These are phyloP conservation scores for Verticillium albo-atrum DNA, from an alignment of 2,329 filamentous ascomycete genomes.

Conservation along the genomic window DNA sequence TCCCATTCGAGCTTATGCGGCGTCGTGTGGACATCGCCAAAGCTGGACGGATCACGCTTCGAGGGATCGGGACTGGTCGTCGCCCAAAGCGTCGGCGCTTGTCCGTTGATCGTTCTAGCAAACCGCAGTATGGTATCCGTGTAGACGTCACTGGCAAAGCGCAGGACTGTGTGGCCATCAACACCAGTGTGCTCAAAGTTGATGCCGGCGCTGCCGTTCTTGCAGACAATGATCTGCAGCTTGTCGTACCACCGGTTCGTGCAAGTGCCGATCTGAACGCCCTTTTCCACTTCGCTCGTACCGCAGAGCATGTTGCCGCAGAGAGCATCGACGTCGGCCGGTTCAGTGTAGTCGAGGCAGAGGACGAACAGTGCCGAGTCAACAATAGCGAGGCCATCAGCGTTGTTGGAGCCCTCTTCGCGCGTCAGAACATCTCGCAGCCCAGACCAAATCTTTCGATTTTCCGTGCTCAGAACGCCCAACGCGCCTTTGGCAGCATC, in stretches of 20 bases:
- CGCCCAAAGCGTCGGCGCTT: constrained; percentile 87
- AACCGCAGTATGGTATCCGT: constrained; percentile 97
- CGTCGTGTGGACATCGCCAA: constrained; percentile 88
- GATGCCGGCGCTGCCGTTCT: constrained; percentile 96
- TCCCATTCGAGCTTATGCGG: constrained; percentile 98
- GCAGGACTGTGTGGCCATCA: constrained; percentile 92
- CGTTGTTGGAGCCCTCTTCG: constrained; percentile 87
- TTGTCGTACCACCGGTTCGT: constrained; percentile 99
- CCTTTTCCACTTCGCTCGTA: constrained; percentile 84
- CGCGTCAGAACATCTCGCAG: constrained; percentile 81
- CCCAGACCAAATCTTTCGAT: constrained; percentile 92
- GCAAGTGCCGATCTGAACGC: constrained; percentile 94
- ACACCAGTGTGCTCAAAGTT: constrained; percentile 99
- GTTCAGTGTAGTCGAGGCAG: constrained; percentile 90
- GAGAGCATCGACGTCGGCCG: constrained; percentile 72
- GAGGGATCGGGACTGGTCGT: constrained; percentile 87
- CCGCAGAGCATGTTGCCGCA: constrained; percentile 99
- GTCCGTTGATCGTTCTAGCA: constrained; percentile 89
- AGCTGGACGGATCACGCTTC: constrained; percentile 85
- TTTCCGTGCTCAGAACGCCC: constrained; percentile 92
- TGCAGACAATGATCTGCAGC: constrained; percentile 97
- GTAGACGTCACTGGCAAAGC: constrained; percentile 94
- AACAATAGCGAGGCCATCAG: constrained; percentile 91
- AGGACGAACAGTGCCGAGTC: constrained; percentile 91
- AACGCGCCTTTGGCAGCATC: constrained; percentile 93